phyloP scores from a whole-genome alignment of 176 grass and related monocot species.

The Panicum miliaceum region DNA sequence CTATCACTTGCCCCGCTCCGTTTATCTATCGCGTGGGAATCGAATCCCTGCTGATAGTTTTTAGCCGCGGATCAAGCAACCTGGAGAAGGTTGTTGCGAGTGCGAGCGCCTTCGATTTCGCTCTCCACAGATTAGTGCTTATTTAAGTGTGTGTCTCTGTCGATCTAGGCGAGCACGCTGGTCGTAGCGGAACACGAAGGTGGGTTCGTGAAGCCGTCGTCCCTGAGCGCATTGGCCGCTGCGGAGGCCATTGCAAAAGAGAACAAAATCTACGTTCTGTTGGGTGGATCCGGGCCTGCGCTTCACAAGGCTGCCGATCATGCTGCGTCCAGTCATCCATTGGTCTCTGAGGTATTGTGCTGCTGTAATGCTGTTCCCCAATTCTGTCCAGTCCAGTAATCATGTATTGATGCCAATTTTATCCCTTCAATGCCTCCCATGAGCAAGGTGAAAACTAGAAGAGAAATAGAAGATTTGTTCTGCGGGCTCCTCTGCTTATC shows the following conservation, averaged over 20 bases:
- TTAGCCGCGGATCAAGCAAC: background rate
- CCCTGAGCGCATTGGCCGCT: conserved; percentile 73
- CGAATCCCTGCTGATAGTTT: background rate
- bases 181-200: conserved; percentile 85
- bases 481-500: background rate
- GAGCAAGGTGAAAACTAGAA: background rate
- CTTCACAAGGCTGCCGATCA: conserved; percentile 78
- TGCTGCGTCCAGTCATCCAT: conserved; percentile 79
- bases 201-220: conserved; percentile 80
- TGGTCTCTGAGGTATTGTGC: conserved; percentile 69
- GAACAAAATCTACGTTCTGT: conserved; percentile 68
- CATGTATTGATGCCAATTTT: background rate
- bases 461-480: background rate
- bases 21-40: background rate
- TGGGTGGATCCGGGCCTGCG: conserved; percentile 68
- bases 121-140: background rate
- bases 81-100: background rate
- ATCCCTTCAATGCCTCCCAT: background rate
- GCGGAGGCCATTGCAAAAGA: conserved; percentile 63
- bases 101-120: conserved; percentile 8
- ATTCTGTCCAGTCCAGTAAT: background rate
- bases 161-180: conserved; percentile 72
- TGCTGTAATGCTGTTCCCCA: background rate
- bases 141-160: background rate
- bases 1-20: background rate